Evolutionary conservation across 208 protist species (phyloP).

Genomic region (Crithidia sp.): DNA sequence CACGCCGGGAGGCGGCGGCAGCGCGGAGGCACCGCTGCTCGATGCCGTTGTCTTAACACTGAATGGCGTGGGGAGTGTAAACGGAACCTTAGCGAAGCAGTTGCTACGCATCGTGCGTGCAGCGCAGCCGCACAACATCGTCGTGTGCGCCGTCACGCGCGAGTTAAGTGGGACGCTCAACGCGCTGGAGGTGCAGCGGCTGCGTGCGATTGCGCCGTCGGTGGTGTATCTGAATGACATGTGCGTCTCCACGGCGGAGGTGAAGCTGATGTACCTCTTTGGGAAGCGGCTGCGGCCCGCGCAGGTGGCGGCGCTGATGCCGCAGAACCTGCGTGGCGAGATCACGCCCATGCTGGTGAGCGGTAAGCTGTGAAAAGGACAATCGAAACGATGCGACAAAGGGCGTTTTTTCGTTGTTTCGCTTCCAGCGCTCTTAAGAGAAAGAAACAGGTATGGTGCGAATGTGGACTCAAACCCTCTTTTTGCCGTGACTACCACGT

Average conservation of each 20-base stretch:
- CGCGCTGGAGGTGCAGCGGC: slow-evolving; percentile 33
- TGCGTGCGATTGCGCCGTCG: slow-evolving; percentile 38
- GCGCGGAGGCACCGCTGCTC: slow-evolving; percentile 30
- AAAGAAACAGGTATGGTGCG: background rate
- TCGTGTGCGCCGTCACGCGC: slow-evolving; percentile 45
- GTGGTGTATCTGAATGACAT: slow-evolving; percentile 67
- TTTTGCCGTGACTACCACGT: no score
- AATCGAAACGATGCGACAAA: background rate
- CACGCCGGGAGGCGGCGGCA: background rate
- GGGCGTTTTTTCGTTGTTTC: background rate
- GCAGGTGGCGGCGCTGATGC: slow-evolving; percentile 48
- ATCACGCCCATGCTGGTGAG: slow-evolving; percentile 36
- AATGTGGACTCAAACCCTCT: no score
- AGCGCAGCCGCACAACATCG: slow-evolving; percentile 30
- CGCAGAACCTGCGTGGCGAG: slow-evolving; percentile 70
- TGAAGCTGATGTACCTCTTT: slow-evolving; percentile 85
- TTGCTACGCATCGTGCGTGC: slow-evolving; percentile 45
- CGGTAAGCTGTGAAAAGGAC: background rate
- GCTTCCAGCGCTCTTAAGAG: background rate
- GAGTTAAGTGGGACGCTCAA: slow-evolving; percentile 55
- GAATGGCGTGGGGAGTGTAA: slow-evolving; percentile 47
- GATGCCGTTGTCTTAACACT: slow-evolving; percentile 63
- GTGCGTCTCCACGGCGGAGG: slow-evolving; percentile 55
- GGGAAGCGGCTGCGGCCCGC: slow-evolving; percentile 48
- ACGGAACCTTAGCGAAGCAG: slow-evolving; percentile 19